These are phyloP conservation scores for Elsinoe fawcettii DNA, from an alignment of 2,329 filamentous ascomycete species.

Conservation along the genomic window DNA sequence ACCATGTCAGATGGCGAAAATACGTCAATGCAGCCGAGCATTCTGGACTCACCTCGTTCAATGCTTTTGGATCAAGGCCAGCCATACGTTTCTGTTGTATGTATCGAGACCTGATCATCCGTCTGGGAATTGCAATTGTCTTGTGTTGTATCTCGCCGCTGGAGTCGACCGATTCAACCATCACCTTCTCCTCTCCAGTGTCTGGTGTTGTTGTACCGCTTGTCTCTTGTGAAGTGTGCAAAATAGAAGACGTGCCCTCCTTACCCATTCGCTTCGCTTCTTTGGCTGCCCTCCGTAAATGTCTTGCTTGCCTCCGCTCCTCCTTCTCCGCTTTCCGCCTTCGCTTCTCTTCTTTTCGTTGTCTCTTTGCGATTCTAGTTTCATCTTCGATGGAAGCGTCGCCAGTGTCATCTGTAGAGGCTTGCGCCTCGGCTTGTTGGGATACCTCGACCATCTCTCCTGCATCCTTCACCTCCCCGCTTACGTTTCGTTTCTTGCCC, in stretches of 20 bases:
- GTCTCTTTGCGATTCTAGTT: constrained; percentile 29
- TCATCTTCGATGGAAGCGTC: background rate
- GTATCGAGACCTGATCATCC: constrained; percentile 65
- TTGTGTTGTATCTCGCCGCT: constrained; percentile 12
- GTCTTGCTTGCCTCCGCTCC: constrained; percentile 45
- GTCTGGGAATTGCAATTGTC: constrained; percentile 13
- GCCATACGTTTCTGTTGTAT: constrained; percentile 85
- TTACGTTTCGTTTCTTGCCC: constrained; percentile 21
- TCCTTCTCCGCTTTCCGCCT: constrained; percentile 39
- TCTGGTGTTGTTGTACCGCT: background rate
- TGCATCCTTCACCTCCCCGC: background rate
- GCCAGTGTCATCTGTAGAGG: constrained; percentile 19
- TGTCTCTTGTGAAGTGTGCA: background rate
- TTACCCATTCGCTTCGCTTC: constrained; percentile 27
- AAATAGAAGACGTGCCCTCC: background rate
- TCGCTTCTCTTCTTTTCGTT: constrained; percentile 27
- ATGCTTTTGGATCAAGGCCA: constrained; percentile 67
- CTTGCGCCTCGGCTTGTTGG: constrained; percentile 21
- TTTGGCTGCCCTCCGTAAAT: constrained; percentile 38
- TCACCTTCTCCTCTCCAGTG: background rate
- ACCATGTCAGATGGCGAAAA: constrained; percentile 7
- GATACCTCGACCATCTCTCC: background rate
- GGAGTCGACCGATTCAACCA: background rate
- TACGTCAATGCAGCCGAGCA: background rate
- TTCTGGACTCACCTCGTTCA: constrained; percentile 63